Conservation (phyloP, 805 yeast genomes). For the Barnettozyma populi region DNA sequence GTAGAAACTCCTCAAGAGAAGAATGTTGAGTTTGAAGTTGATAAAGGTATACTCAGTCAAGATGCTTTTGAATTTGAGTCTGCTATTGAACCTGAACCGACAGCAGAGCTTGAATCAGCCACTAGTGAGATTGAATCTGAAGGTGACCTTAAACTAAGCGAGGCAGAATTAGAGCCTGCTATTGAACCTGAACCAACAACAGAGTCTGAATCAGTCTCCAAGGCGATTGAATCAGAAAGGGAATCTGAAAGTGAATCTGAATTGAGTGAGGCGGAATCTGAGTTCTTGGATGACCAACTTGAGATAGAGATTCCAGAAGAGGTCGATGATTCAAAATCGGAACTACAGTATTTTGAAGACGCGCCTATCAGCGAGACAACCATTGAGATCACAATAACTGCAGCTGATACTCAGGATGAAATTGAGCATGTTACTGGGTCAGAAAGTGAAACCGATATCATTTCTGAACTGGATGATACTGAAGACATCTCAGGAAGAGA, state of each 20-base stretch:
- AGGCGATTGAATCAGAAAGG: not conserved
- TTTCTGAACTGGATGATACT: not conserved
- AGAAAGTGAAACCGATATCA: conserved; percentile 1
- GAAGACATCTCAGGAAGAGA: not conserved
- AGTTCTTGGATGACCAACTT: not conserved
- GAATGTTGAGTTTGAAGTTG: not conserved
- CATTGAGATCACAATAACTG: not conserved
- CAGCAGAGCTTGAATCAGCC: not conserved
- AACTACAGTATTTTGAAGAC: not conserved
- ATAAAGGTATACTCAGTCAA: not conserved
- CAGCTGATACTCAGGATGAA: not conserved
- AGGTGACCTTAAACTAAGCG: no score
- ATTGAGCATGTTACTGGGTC: not conserved
- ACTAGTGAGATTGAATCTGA: not conserved
- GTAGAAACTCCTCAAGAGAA: not conserved
- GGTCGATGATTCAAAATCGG: not conserved
- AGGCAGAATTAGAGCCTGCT: not conserved
- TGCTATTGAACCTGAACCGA: not conserved
- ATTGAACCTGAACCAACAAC: not conserved
- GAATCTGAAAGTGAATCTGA: no score
- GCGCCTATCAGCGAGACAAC: not conserved
- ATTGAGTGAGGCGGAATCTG: not conserved
- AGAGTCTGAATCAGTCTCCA: not conserved
- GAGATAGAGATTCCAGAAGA: not conserved
- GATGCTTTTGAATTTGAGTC: not conserved